Base-by-base conservation (phyloP, 371 early-diverging fungal species). In the Saksenaea vasiformis region DNA sequence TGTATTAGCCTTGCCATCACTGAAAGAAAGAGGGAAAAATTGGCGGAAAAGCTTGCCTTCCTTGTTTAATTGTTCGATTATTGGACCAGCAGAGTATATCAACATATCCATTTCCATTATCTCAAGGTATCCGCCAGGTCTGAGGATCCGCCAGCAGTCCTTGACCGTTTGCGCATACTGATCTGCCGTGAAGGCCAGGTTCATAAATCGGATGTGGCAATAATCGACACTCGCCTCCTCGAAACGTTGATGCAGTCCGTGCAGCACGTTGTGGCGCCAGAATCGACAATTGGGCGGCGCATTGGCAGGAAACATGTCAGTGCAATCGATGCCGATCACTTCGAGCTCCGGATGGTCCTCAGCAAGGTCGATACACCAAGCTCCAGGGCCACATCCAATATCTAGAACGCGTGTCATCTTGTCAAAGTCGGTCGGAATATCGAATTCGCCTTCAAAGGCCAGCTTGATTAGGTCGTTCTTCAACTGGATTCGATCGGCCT, bases 391-490 rank as follows among this genome's bases (percentile, higher is more conserved):
- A 65, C 76, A 76, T 14, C 76, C 73, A 26, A 75, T 60, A 58
- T 75, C 76, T 1, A 75, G 37, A 2, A 75, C 69, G 1, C 44
- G 41, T 2, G 41, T 17, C n/a, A 75, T 35, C 9, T 67, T 61
- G 26, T 51, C 27, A 28, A 72, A 69, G 37, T 72, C 66, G 44
- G 72, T 67, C 2, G 76, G 76, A 22, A 72, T 54, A 11, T 55
- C 62, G 47, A 69, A 73, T 38, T 73, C 76, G 19, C 75, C 77
- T 62, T 73, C 71, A 67, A 76, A 76, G 1, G 77, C 77, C 5
- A 76, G 53, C 47, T 76, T 76, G 1, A 76, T 67, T 0, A 76
- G 54, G 53, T 76, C 77, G 39, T 73, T 43, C 53, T 59, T 59
- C 4, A 59, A 27, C 31, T 59, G 60, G 8, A 59, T 59, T 17